Evolutionary conservation across 1,139 yeast genomes (phyloP), one percentile per base, ranked within the genome.

Genomic region (Entelexis sorbosivorans): DNA sequence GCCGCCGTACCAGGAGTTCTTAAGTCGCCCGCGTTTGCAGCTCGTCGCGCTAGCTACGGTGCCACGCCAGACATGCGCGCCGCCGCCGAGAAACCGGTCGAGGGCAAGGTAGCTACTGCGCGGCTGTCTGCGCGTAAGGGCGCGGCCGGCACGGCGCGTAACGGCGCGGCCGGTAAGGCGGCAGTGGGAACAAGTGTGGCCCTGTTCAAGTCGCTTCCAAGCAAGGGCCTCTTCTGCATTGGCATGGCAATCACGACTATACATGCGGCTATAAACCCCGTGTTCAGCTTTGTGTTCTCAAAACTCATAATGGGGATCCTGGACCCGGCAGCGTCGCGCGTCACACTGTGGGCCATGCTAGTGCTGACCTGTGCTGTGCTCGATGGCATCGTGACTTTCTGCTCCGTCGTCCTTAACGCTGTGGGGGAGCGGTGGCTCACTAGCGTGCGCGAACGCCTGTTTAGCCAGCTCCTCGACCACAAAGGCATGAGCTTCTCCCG

Each of bases 271-370:
- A 66, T 77, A 1, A 80, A 78, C 54, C 97, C 98, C 0, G 66
- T 84, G 0, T 87, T 91, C 58, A 84, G 96, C 0, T 88, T 66
- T 61, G 76, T 83, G 39, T 79, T 89, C 58, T 78, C 97, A 0
- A 78, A 79, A 56, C 68, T 89, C 7, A 67, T 89, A n/a, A 55
- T 58, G 29, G 62, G 64, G 1, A 61, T 67, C 13, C 53, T 69
- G 11, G 64, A 66, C 1, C 47, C 56, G 13, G 28, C 68, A 68
- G 4, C 47, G 58, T 8, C 33, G 50, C 71, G 71, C 32, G 63
- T 80, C 36, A 48, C 76, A 1, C 70, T 72, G 56, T 88, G 96
- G 96, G 78, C 95, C 0, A 56, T 77, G 53, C 66, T 78, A 42
- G 78, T 86, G 0, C 69, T 85, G 11, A 74, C 73, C 0, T 66